Evolutionary conservation across 179 eudicot species (phyloP), one percentile per base, ranked within the genome.

Genomic region (Spergularia azorica): DNA sequence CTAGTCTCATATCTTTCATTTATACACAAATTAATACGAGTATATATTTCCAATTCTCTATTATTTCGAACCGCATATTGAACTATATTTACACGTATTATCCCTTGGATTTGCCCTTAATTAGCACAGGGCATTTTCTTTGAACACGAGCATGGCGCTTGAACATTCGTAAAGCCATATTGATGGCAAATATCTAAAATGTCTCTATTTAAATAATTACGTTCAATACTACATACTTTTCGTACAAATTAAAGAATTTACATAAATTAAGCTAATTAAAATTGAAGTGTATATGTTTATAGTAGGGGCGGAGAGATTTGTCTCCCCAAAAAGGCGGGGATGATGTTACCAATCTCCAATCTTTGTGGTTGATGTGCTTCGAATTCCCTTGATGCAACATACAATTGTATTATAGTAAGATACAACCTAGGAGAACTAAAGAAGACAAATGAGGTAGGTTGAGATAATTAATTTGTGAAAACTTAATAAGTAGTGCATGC

Each of bases 361-460:
- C 9, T 68, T 79, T 62, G 75, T 79, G 79, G 79, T 63, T 70
- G 70, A 74, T 14, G n/a, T 32, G 74, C 21, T 43, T 18, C 60
- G 60, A 12, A n/a, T 14, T 21, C 59, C 5, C 6, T 52, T 57
- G 59, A 38, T 60, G 62, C 26, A 32, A 46, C 60, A 50, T 11
- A 50, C 55, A 59, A 51, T 78, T 11, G 48, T 6, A 36, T 36
- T 3, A 36, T 36, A 36, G 39, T 36, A 41, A 43, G 57, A 55
- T 18, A 12, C 63, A 72, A 55, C 77, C 66, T 78, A 78, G 70
- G 76, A 77, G 46, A 14, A 13, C 4, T 43, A 70, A 69, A 79
- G 26, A 41, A 17, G 75, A 61, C 82, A 74, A 79, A 55, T 10
- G 67, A 41, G 51, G 67, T 57, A 38, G 81, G 77, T 73, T 73